Conservation (phyloP, 495 filamentous ascomycete genomes). For the Cercophora samala region DNA sequence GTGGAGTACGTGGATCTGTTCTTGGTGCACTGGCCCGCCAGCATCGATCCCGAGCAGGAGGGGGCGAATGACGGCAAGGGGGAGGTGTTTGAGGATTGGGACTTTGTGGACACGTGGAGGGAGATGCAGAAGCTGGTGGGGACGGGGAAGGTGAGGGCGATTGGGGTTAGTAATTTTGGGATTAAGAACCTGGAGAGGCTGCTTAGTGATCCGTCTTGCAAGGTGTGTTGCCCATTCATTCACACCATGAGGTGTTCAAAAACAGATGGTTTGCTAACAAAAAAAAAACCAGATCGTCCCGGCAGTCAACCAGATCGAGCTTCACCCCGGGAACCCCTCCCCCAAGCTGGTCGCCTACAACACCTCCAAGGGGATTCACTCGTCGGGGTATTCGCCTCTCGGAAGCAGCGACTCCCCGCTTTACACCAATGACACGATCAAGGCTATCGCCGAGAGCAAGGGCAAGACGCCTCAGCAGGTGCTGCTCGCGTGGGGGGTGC, state of each 20-base stretch:
- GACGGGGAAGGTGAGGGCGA: slow-evolving; percentile 77
- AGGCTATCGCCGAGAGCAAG: slow-evolving; percentile 60
- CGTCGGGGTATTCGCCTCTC: slow-evolving; percentile 65
- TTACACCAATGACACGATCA: slow-evolving; percentile 58
- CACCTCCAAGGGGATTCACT: slow-evolving; percentile 64
- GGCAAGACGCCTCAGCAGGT: slow-evolving; percentile 66
- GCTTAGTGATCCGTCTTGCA: slow-evolving; percentile 54
- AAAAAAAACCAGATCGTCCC: slow-evolving; percentile 60
- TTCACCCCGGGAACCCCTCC: slow-evolving; percentile 78
- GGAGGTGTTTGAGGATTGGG: slow-evolving; percentile 57
- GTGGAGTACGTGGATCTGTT: slow-evolving; percentile 80
- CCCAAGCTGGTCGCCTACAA: slow-evolving; percentile 76
- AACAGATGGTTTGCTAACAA: too few species aligned
- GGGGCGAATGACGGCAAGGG: slow-evolving; percentile 33
- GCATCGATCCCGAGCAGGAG: slow-evolving; percentile 42
- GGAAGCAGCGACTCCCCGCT: slow-evolving; percentile 55
- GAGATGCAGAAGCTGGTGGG: slow-evolving; percentile 78
- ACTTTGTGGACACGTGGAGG: slow-evolving; percentile 77
- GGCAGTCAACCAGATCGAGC: slow-evolving; percentile 87
- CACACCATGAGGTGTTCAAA: too few species aligned
- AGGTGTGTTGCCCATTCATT: slow-evolving; percentile 34
- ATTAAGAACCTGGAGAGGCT: slow-evolving; percentile 64
- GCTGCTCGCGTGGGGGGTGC: slow-evolving; percentile 64
- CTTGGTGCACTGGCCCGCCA: slow-evolving; percentile 79
- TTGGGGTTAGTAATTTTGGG: slow-evolving; percentile 78